Percentiles rank a stretch among this genome's conserved stretches.
These are phyloP conservation scores for Apophysomyces ossiformis DNA, from an alignment of 371 early-diverging fungal genomes.

Conservation along the genomic window DNA sequence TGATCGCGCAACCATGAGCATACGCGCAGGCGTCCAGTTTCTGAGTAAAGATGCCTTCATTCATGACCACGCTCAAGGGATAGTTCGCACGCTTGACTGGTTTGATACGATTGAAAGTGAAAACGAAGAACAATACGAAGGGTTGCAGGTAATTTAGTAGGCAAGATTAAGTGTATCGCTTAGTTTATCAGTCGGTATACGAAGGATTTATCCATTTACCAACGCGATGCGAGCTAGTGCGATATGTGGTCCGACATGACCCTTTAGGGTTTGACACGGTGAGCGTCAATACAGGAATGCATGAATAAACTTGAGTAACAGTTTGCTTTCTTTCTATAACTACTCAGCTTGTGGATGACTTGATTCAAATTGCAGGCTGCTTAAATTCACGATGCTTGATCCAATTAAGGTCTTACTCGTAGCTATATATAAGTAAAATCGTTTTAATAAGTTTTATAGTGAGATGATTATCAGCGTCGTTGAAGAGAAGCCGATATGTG, in stretches of 20 bases:
- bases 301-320: no score
- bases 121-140: constrained; percentile 9
- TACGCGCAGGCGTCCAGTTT: constrained; percentile 21
- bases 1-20: constrained; percentile 27
- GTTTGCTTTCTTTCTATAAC: no score
- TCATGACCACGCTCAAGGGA: constrained; percentile 22
- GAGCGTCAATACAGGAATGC: background rate
- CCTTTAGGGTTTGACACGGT: constrained; percentile 27
- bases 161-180: background rate
- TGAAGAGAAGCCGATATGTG: constrained; percentile 35
- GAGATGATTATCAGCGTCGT: constrained; percentile 43
- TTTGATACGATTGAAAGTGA: constrained; percentile 36
- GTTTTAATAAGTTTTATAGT: constrained; percentile 17
- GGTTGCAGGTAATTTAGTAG: constrained; percentile 1
- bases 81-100: constrained; percentile 29
- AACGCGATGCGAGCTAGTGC: constrained; percentile 35
- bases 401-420: constrained; percentile 30
- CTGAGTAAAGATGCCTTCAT: constrained; percentile 30
- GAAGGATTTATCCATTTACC: constrained; percentile 41
- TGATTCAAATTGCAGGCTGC: constrained; percentile 27
- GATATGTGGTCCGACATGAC: constrained; percentile 22
- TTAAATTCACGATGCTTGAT: constrained; percentile 30
- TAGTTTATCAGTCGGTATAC: constrained; percentile 23
- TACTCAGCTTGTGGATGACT: constrained; percentile 25
- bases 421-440: background rate